Conservation (phyloP, 2,329 filamentous ascomycete species). For the Cercospora sesami region DNA sequence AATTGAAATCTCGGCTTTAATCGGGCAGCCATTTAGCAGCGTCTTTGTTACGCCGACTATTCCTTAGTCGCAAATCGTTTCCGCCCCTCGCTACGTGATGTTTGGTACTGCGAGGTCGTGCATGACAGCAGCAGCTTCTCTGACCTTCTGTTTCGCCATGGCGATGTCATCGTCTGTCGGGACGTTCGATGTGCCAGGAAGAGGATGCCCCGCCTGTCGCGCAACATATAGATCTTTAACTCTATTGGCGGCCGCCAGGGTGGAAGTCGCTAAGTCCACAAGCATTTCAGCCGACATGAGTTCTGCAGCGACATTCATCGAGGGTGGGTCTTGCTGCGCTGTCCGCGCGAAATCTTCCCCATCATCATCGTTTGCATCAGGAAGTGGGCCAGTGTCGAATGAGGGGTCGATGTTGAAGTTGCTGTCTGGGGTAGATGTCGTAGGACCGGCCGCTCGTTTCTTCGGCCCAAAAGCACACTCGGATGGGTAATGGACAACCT, state of each 20-base stretch:
- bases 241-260: conserved; percentile 27
- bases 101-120: conserved; percentile 17
- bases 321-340: conserved; percentile 1
- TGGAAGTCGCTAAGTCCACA: conserved; percentile 32
- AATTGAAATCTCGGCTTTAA: no score
- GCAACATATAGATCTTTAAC: conserved; percentile 32
- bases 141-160: conserved; percentile 29
- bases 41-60: background rate
- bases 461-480: conserved; percentile 31
- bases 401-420: conserved; percentile 15
- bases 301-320: conserved; percentile 24
- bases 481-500: conserved; percentile 29
- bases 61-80: background rate
- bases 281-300: conserved; percentile 34
- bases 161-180: conserved; percentile 30
- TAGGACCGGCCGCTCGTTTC: conserved; percentile 15
- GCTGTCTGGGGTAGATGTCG: background rate
- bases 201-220: conserved; percentile 23
- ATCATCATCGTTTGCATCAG: background rate
- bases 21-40: background rate
- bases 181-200: conserved; percentile 19
- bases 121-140: conserved; percentile 31
- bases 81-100: background rate
- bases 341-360: background rate
- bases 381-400: background rate